Evolutionary conservation across 148 eudicot genomes (phyloP), one percentile per base, ranked within the genome.

Genomic region (Diospyros kaki): DNA sequence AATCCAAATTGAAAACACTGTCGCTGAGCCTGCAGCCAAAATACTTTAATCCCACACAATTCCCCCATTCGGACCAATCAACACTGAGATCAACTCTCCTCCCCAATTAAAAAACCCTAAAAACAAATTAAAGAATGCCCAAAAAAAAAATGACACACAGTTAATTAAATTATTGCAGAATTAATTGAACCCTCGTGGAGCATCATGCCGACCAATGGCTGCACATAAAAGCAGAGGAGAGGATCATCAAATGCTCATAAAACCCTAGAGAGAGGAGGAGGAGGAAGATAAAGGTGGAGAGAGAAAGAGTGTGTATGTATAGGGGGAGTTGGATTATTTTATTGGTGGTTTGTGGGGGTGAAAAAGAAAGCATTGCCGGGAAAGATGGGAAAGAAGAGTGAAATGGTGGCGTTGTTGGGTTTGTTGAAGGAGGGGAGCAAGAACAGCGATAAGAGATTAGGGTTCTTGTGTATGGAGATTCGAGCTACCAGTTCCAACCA

Each of bases 351-450:
- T 9, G 55, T 72, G 62, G 69, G 68, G 28, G 55, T 67, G 79
- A 77, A 80, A 69, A 68, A 76, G 79, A 80, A 80, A 80, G 84
- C 79, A 61, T 76, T 76, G 81, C 84, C 75, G 78, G 78, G 58
- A 74, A 77, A 72, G 63, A 66, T 56, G 88, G 79, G 67, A 75
- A 77, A 74, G 39, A n/a, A 56, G 77, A 70, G 53, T 50, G 67
- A 46, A 17, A 71, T 46, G 60, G 48, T 66, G 77, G 53, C 28
- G 28, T 28, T 61, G 70, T 2, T 72, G 75, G 52, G 53, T 56
- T 43, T 42, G 69, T 5, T 11, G 45, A 74, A 41, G 50, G 52
- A 61, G 73, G 58, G 9, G 68, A 38, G 55, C 59, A 73, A 59
- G 14, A 50, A 48, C 28, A 28, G 28, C 28, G 28, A 28, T 0